Base-by-base conservation (phyloP, 768 basidiomycete genomes). In the Boletus tomentosulus region DNA sequence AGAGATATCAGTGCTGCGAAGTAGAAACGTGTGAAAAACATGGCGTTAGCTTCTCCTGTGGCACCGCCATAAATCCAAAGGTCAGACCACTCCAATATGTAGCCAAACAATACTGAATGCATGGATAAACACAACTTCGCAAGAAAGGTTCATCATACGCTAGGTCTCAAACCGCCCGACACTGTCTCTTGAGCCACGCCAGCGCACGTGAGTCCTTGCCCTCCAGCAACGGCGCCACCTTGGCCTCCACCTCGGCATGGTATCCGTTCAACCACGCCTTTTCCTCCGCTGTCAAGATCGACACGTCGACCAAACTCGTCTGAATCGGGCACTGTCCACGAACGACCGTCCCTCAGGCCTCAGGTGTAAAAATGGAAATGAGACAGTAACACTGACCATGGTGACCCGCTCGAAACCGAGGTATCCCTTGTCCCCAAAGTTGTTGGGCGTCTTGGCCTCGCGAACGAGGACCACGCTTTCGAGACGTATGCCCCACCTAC, bases 401-500 rank as follows among this genome's bases (percentile, higher is more conserved):
- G 95, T 98, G 53, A 98, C 77, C 51, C 80, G 76, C 70, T 98
- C 96, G 57, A 96, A 89, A 3, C 84, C 79, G 30, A 97, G 78
- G 70, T 84, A 98, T 2, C 87, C 90, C 19, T 83, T 82, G 28
- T 85, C 79, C 1, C 90, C 92, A 66, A 95, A 98, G 58, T 81
- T 79, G 64, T 92, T 80, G 51, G 84, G 81, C 1, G 92, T 92
- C 50, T 86, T 68, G 10, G 71, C 85, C 42, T 85, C 79, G 46
- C 80, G 78, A 4, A 96, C 88, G 19, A 96, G 74, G 22, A 94
- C 83, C 41, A 98, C 79, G 68, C 83, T 93, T 73, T 99, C 96
- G 61, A 96, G 91, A 4, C 97, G 85, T 62, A 98, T 92, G 2
- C 95, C 96, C 63, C 86, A 98, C 43, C 78, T 74, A 2, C 94